phyloP scores from a whole-genome alignment of 805 yeast species.

The Monosporozyma yasuniensis region DNA sequence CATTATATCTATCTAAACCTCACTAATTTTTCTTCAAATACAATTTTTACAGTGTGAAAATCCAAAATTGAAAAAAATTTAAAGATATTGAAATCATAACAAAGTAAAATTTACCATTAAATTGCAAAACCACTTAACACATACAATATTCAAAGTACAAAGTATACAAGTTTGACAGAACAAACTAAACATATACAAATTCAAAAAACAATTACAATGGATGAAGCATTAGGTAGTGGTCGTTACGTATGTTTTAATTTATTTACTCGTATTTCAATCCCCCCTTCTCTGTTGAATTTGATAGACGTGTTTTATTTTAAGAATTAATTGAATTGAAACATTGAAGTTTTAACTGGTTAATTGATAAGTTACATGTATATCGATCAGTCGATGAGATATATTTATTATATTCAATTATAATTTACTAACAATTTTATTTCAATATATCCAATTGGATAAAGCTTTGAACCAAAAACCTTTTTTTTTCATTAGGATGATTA shows the following conservation, averaged over 20 bases:
- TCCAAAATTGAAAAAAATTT: neutral
- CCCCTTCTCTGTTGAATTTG: neutral
- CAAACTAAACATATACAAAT: neutral
- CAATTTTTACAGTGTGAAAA: neutral
- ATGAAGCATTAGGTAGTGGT: constrained; percentile 5
- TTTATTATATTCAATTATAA: neutral
- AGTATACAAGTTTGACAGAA: neutral
- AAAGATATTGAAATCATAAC: neutral
- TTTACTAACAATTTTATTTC: neutral
- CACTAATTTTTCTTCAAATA: neutral
- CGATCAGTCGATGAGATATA: too few relatives aligned
- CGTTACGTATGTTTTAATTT: constrained; percentile 3
- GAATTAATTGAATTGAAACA: too few relatives aligned
- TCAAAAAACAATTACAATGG: constrained; percentile 1
- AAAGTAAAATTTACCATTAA: neutral
- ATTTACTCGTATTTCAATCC: neutral
- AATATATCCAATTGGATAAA: neutral
- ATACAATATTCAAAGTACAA: neutral
- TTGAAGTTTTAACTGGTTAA: too few relatives aligned
- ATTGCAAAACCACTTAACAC: neutral
- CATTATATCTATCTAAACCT: neutral
- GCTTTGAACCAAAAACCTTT: neutral
- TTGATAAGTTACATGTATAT: too few relatives aligned
- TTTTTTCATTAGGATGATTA: constrained; percentile 1
- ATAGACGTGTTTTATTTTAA: too few relatives aligned